Conservation (phyloP, 192 early-diverging fungal species). For the Hyaloraphidium curvatum region DNA sequence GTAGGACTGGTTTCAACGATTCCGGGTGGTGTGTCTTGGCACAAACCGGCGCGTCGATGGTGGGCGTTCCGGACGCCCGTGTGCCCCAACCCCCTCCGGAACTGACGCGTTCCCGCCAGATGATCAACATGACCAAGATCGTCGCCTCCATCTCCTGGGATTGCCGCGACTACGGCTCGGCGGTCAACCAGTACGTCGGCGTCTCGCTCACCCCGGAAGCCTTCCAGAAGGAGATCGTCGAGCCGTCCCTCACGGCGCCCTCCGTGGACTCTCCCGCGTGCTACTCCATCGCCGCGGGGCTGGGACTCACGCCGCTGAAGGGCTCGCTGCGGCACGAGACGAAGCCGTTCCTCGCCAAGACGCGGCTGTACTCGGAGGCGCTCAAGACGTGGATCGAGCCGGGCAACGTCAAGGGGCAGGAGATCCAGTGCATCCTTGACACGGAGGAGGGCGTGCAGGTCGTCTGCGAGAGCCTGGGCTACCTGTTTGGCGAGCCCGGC, state of each 20-base stretch:
- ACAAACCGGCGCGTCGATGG: neutral
- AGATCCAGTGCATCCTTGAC: neutral
- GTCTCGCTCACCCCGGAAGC: neutral
- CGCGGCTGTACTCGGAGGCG: neutral
- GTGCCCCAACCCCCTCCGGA: too few relatives aligned
- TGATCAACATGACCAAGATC: conserved; percentile 1
- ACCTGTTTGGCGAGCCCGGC: neutral
- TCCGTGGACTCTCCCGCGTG: conserved; percentile 1
- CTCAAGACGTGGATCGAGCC: neutral
- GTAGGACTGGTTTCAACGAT: conserved; percentile 1
- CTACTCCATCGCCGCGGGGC: neutral
- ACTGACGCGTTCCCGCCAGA: too few relatives aligned
- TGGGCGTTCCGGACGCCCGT: too few relatives aligned
- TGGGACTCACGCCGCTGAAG: neutral
- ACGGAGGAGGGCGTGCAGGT: neutral
- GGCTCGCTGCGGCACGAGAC: neutral
- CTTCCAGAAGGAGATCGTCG: neutral
- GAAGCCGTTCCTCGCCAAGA: neutral
- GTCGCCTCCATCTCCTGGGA: neutral
- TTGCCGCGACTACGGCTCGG: neutral
- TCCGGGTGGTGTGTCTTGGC: neutral
- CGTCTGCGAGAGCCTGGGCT: neutral
- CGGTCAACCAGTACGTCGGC: neutral
- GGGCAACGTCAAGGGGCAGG: neutral
- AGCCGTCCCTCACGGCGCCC: neutral